Evolutionary conservation across 139 green algal genomes (phyloP), one percentile per base, ranked within the genome.

Genomic region (Haematococcus sp.): DNA sequence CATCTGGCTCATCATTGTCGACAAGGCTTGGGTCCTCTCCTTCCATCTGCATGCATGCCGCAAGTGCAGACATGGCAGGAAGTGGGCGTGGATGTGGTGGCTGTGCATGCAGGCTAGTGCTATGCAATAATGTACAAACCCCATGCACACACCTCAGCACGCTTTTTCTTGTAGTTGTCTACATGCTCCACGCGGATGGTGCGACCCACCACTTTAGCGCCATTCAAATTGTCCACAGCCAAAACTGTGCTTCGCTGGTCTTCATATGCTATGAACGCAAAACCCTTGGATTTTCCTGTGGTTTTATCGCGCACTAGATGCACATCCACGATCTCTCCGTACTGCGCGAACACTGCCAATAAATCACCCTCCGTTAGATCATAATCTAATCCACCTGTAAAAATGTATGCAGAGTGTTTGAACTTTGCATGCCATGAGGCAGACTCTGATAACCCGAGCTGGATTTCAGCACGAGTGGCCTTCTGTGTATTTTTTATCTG

Each of bases 151-250:
- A 92, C 85, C 84, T 97, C 88, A 43, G 88, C 90, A 23, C 88
- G 83, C 55, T 93, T 89, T 61, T 89, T 90, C 78, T 93, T 95
- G 79, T 98, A 99, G 75, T 98, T 93, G 71, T 94, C 91, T 5
- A 98, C 94, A 74, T 99, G 96, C 73, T 99, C 94, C 54, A 99
- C 96, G 0, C 85, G 69, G 2, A 99, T 78, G 17, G 78, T 93
- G 20, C 96, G 84, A 0, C 91, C 91, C 0, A 80, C 84, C 22
- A 99, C 93, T 4, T 71, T 87, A 0, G 93, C 86, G 16, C 96
- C 96, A 71, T 87, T 97, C 9, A 99, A 76, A 83, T 99, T 99
- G 85, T 99, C 96, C 32, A 98, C 94, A 13, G 96, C 92, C 22
- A 99, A 74, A 16, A 97, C 88, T 0, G 96, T 99, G 79, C 86